These are phyloP conservation scores for Colletotrichum australisinense DNA, from an alignment of 2,329 filamentous ascomycete genomes.

Conservation along the genomic window DNA sequence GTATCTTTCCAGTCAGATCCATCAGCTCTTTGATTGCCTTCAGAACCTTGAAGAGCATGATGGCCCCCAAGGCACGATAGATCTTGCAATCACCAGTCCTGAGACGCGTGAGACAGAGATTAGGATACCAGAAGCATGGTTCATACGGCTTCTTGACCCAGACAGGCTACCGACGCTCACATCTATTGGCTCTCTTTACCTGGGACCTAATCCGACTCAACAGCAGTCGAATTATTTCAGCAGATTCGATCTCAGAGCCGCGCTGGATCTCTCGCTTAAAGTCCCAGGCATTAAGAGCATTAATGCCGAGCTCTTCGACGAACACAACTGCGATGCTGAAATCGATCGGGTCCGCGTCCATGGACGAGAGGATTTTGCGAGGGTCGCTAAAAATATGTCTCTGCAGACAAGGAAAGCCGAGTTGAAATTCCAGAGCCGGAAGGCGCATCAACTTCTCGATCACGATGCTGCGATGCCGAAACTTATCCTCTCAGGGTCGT, in stretches of 20 bases:
- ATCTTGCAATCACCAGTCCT: neutral
- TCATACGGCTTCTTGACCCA: neutral
- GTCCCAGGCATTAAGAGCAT: neutral
- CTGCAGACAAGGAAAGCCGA: neutral
- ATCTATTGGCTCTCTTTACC: neutral
- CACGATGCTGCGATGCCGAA: conserved; percentile 6
- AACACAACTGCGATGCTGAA: conserved; percentile 7
- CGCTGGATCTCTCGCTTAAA: neutral
- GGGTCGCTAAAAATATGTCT: neutral
- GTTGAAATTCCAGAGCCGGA: neutral
- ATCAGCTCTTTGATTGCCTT: neutral
- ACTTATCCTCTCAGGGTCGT: neutral
- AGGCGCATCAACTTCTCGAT: neutral
- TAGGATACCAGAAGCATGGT: neutral
- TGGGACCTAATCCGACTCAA: neutral
- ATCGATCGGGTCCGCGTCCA: neutral
- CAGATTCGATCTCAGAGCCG: neutral
- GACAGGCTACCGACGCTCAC: neutral
- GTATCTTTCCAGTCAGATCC: neutral
- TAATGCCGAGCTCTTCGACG: neutral
- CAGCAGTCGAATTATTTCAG: neutral
- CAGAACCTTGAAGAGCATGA: neutral
- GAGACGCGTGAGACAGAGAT: neutral
- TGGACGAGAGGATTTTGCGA: neutral
- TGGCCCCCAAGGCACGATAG: neutral